These are phyloP conservation scores for Colletotrichum sp. DNA, from an alignment of 2,329 filamentous ascomycete species.

Conservation along the genomic window DNA sequence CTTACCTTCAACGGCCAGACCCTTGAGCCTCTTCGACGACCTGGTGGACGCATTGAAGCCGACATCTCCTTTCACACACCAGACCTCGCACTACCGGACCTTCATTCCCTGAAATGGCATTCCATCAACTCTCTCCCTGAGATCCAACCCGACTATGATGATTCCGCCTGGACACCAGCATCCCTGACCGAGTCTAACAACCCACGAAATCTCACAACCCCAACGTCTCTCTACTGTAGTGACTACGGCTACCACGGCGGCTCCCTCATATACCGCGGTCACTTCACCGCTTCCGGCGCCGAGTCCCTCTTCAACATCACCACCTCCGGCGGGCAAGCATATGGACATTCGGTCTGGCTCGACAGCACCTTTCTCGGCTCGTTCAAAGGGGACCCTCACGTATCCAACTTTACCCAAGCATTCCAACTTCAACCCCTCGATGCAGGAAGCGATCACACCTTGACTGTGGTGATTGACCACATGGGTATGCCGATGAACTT, in stretches of 20 bases:
- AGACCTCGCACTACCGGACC: slow-evolving; percentile 10
- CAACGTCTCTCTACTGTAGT: slow-evolving; percentile 66
- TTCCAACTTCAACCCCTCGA: slow-evolving; percentile 43
- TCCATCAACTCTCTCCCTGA: slow-evolving; percentile 27
- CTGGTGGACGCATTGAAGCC: slow-evolving; percentile 16
- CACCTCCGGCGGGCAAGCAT: slow-evolving; percentile 69
- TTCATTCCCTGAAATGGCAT: slow-evolving; percentile 7
- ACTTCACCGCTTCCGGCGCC: slow-evolving; percentile 63
- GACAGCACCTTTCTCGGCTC: slow-evolving; percentile 53
- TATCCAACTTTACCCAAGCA: slow-evolving; percentile 32
- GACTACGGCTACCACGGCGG: slow-evolving; percentile 76
- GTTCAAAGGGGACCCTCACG: background rate
- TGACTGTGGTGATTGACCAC: slow-evolving; percentile 73
- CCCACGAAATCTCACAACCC: slow-evolving; percentile 51
- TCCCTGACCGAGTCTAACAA: slow-evolving; percentile 29
- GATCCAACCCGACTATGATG: slow-evolving; percentile 24
- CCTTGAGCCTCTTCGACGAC: slow-evolving; percentile 11
- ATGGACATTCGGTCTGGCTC: slow-evolving; percentile 68
- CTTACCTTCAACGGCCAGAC: slow-evolving; percentile 24
- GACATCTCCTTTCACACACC: slow-evolving; percentile 18
- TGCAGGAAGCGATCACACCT: slow-evolving; percentile 57
- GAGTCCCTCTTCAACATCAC: slow-evolving; percentile 59
- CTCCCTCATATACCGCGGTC: slow-evolving; percentile 68
- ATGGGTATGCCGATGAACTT: slow-evolving; percentile 71
- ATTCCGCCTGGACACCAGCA: slow-evolving; percentile 50